Evolutionary conservation across 345 rosid genomes (phyloP), one percentile per base, ranked within the genome.

Genomic region (Citrus hindsii): DNA sequence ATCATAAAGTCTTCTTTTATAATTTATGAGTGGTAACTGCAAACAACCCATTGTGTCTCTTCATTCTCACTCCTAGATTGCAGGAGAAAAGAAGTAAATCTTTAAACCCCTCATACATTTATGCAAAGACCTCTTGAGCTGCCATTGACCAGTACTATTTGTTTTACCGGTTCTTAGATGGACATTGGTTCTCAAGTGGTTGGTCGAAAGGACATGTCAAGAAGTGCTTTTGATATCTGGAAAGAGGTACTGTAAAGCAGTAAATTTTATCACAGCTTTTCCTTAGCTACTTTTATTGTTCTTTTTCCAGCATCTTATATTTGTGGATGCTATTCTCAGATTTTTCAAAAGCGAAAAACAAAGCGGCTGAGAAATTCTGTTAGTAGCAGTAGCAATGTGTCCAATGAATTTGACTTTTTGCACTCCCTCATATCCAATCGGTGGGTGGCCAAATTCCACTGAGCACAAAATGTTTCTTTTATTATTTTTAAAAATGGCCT

Each of bases 171-270:
- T 82, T 83, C 62, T 77, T 85, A 95, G 98, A 78, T 89, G 81
- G 94, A 90, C 74, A 88, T 96, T 75, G 85, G 93, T 73, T 88
- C 99, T 82, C 99, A 94, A 86, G 93, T 94, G 77, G 89, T 94
- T 85, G 99, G 98, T 73, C 88, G 85, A 65, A 96, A 96, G 89
- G 99, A 96, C 82, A 82, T 92, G 81, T 92, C 95, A 78, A 91
- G 86, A 84, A 88, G 88, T 86, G 84, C 89, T 75, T 96, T 91
- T 87, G 97, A 96, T 76, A 86, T 96, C 83, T 96, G 98, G 99
- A 96, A 91, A 85, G 99, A 94, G 98, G 99, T 94, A 78, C 64
- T 25, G 53, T 30, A 35, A 73, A 71, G 69, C 30, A 67, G 66
- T 78, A 40, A 27, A 61, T 42, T 76, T 48, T 46, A 65, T 67